Percentiles rank a stretch among this genome's conserved stretches.
These are phyloP conservation scores for Colletotrichum karsti DNA, from an alignment of 2,329 filamentous ascomycete genomes.

Conservation along the genomic window DNA sequence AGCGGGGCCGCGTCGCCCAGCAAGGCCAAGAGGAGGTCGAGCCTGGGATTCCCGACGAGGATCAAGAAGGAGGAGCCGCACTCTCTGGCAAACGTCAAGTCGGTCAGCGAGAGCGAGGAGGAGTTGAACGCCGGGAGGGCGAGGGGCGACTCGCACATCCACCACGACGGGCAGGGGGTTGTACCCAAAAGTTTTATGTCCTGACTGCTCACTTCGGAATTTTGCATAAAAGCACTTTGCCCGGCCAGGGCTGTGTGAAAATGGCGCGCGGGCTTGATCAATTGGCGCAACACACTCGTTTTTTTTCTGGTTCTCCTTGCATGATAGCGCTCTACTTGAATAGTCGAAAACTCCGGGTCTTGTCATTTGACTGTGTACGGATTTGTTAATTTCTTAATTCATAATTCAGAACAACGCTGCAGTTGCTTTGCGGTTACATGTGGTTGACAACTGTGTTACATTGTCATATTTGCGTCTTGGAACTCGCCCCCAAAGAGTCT, in stretches of 20 bases:
- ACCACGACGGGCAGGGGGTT: background rate
- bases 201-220: background rate
- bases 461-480: no score
- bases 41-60: background rate
- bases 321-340: background rate
- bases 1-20: background rate
- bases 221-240: background rate
- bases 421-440: no score
- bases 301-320: background rate
- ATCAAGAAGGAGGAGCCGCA: background rate
- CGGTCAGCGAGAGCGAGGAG: conserved; percentile 17
- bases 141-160: background rate
- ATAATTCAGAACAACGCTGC: background rate
- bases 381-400: background rate
- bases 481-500: no score
- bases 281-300: background rate
- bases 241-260: background rate
- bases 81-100: background rate
- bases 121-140: background rate
- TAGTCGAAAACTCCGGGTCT: background rate
- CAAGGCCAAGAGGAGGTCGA: background rate
- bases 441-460: no score
- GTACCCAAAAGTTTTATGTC: background rate
- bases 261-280: background rate
- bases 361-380: background rate